phyloP scores from a whole-genome alignment of 176 grass and related monocot genomes.

The Oryza nivara region DNA sequence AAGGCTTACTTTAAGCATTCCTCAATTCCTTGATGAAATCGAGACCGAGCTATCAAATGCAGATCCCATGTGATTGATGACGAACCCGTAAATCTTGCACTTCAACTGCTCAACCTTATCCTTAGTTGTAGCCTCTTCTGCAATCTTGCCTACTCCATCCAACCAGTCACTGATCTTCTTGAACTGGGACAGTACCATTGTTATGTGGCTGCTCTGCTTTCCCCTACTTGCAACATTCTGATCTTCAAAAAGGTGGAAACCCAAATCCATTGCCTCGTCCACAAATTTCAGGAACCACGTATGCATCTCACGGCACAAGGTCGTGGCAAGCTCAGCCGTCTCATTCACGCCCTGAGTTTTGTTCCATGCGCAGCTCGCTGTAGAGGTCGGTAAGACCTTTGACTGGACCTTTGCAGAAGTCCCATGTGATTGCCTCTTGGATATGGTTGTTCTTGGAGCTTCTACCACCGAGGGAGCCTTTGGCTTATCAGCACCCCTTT shows the following conservation, averaged over 20 bases:
- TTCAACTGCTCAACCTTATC: slow-evolving; percentile 74
- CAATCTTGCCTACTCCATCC: slow-evolving; percentile 60
- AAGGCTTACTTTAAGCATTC: slow-evolving; percentile 19
- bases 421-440: slow-evolving; percentile 54
- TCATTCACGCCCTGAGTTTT: slow-evolving; percentile 53
- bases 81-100: slow-evolving; percentile 84
- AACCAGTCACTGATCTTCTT: slow-evolving; percentile 96
- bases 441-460: slow-evolving; percentile 54
- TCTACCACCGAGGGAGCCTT: slow-evolving; percentile 40
- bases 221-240: slow-evolving; percentile 42
- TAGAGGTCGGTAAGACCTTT: slow-evolving; percentile 29
- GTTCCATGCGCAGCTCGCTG: slow-evolving; percentile 45
- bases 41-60: slow-evolving; percentile 64
- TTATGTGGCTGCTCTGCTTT: slow-evolving; percentile 56
- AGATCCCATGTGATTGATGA: slow-evolving; percentile 84
- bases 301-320: slow-evolving; percentile 65
- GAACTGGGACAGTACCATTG: slow-evolving; percentile 70
- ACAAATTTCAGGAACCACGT: slow-evolving; percentile 82
- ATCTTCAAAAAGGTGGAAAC: slow-evolving; percentile 71
- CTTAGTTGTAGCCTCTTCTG: slow-evolving; percentile 58
- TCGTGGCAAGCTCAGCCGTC: slow-evolving; percentile 46
- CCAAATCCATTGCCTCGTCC: slow-evolving; percentile 75
- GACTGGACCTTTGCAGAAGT: slow-evolving; percentile 45
- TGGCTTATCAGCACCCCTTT: slow-evolving; percentile 37
- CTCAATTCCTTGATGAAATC: slow-evolving; percentile 39